Percentiles rank a stretch among this genome's conserved stretches.
phyloP scores from a whole-genome alignment of 768 basidiomycete species.

The Hygrophorus pudorinus region DNA sequence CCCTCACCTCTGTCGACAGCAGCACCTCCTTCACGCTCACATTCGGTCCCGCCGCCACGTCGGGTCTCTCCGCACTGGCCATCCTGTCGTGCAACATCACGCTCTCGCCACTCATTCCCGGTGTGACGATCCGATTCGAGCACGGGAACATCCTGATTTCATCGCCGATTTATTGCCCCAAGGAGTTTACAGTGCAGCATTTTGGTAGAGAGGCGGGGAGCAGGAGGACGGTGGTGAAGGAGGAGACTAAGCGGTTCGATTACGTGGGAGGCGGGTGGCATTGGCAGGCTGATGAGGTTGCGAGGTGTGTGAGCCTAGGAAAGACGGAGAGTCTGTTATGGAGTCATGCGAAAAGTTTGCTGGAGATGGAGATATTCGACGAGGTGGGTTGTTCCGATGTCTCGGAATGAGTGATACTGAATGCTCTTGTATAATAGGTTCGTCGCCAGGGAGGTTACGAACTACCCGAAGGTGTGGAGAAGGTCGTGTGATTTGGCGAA shows the following conservation, averaged over 20 bases:
- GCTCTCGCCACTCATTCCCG: conserved; percentile 31
- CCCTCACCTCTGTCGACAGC: conserved; percentile 68
- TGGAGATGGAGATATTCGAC: conserved; percentile 82
- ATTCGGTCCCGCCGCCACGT: conserved; percentile 32
- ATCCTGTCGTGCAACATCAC: conserved; percentile 63
- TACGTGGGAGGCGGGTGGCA: conserved; percentile 69
- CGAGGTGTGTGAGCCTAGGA: conserved; percentile 62
- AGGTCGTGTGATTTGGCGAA: conserved; percentile 3
- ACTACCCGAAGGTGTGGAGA: conserved; percentile 12
- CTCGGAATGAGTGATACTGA: neutral
- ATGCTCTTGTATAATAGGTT: neutral
- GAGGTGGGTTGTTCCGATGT: conserved; percentile 36
- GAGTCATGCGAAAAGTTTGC: conserved; percentile 69
- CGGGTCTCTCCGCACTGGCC: conserved; percentile 61
- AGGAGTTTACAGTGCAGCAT: conserved; percentile 56
- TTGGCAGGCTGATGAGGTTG: conserved; percentile 82
- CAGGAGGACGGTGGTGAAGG: conserved; percentile 27
- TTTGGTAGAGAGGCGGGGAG: conserved; percentile 31
- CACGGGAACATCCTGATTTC: conserved; percentile 58
- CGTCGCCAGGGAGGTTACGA: conserved; percentile 12
- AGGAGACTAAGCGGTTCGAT: conserved; percentile 49
- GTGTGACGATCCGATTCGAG: conserved; percentile 66
- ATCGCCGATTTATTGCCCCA: conserved; percentile 58
- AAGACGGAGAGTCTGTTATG: conserved; percentile 66
- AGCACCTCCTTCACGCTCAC: conserved; percentile 67